phyloP scores from a whole-genome alignment of 1,139 yeast species.

The Pichia sp. region DNA sequence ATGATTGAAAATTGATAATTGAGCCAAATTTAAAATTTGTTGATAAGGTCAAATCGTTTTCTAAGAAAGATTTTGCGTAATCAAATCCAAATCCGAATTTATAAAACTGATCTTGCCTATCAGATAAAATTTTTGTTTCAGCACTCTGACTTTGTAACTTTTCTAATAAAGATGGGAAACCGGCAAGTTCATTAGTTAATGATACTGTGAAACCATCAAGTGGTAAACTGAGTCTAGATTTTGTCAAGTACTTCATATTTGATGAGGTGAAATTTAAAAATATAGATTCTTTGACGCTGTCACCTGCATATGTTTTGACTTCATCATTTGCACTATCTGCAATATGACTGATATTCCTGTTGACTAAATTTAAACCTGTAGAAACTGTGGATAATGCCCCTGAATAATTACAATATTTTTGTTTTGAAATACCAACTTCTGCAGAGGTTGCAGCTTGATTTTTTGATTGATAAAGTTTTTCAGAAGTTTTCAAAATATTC shows the following conservation, averaged over 20 bases:
- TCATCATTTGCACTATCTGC: constrained; percentile 38
- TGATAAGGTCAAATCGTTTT: constrained; percentile 36
- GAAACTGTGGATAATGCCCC: constrained; percentile 13
- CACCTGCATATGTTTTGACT: constrained; percentile 31
- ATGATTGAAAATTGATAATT: constrained; percentile 20
- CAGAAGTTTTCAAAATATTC: constrained; percentile 15
- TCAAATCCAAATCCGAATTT: constrained; percentile 24
- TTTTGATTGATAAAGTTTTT: constrained; percentile 24
- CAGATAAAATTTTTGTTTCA: neutral
- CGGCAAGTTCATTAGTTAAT: constrained; percentile 26
- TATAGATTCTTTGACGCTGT: constrained; percentile 26
- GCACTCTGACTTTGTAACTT: constrained; percentile 5
- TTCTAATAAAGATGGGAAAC: constrained; percentile 18
- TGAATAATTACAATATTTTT: constrained; percentile 12
- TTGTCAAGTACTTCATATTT: constrained; percentile 30
- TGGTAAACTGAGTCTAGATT: constrained; percentile 25
- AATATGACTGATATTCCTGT: constrained; percentile 38
- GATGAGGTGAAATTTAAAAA: constrained; percentile 20
- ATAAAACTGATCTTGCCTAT: constrained; percentile 29
- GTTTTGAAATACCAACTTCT: constrained; percentile 37
- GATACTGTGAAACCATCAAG: constrained; percentile 22
- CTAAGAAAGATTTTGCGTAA: constrained; percentile 31
- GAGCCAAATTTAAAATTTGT: constrained; percentile 36
- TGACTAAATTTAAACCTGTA: constrained; percentile 39
- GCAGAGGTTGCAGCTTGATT: constrained; percentile 32